Conservation (phyloP, 306 rosid species). For the Cajanus cajan region DNA sequence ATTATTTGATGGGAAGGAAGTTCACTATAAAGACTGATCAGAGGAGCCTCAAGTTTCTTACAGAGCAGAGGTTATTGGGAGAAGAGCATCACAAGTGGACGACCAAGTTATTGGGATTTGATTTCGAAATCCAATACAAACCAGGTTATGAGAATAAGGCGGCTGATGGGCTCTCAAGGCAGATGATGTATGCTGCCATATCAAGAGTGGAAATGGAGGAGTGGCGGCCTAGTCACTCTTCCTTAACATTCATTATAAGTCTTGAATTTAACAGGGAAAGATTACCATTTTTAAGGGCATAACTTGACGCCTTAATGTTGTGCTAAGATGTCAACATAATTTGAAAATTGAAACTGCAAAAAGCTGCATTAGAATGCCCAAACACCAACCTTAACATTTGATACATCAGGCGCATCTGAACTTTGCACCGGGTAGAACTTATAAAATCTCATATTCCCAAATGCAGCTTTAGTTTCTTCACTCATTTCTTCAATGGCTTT, state of each 20-base stretch:
- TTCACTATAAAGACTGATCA: no score
- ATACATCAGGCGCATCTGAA: slow-evolving; percentile 59
- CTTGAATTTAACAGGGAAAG: neutral
- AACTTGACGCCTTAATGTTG: neutral
- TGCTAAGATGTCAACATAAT: neutral
- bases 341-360: neutral
- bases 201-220: no score
- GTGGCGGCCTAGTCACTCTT: neutral
- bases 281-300: neutral
- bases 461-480: slow-evolving; percentile 64
- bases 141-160: no score
- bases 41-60: no score
- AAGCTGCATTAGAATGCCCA: neutral
- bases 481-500: slow-evolving; percentile 73
- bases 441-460: slow-evolving; percentile 61
- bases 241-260: neutral
- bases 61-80: no score
- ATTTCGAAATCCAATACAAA: no score
- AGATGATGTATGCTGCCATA: no score
- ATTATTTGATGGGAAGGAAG: no score
- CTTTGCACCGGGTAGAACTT: slow-evolving; percentile 69
- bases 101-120: no score
- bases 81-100: no score
- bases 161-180: no score
- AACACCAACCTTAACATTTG: slow-evolving; percentile 56